Percentiles rank a stretch among this genome's conserved stretches.
Evolutionary conservation across 768 basidiomycete species (phyloP).

Genomic region (Lentinula guzmanii): DNA sequence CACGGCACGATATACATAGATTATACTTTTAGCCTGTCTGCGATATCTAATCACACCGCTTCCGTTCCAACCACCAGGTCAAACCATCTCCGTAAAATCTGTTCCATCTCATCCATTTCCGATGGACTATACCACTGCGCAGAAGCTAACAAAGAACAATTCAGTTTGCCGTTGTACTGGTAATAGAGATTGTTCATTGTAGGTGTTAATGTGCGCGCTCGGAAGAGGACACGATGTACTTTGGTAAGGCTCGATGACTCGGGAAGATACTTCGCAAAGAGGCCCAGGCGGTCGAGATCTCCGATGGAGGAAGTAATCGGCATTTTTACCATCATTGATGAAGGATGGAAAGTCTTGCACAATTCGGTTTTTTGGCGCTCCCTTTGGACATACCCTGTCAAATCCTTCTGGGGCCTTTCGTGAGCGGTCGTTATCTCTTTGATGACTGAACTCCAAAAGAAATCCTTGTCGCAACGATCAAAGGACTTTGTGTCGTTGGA

Average conservation of each 20-base stretch:
- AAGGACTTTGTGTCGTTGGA: background rate
- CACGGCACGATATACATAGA: too few relatives aligned
- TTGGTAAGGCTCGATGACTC: background rate
- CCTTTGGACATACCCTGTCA: background rate
- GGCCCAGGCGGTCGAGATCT: background rate
- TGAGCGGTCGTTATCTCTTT: background rate
- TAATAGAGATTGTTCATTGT: background rate
- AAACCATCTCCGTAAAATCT: background rate
- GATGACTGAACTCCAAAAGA: background rate
- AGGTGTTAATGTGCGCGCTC: background rate
- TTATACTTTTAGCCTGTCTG: too few relatives aligned
- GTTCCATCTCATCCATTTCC: background rate
- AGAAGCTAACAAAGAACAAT: background rate
- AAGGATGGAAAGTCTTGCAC: background rate
- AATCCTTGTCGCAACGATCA: background rate
- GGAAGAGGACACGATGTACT: background rate
- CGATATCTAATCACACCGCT: background rate
- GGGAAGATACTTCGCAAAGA: background rate
- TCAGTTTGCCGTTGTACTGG: background rate
- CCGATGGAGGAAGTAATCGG: background rate
- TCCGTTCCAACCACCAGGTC: background rate
- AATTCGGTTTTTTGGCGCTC: background rate
- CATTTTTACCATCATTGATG: background rate
- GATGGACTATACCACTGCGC: background rate
- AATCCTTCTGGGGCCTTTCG: background rate